Conservation (phyloP, 768 basidiomycete species). For the Pholiota conissans region DNA sequence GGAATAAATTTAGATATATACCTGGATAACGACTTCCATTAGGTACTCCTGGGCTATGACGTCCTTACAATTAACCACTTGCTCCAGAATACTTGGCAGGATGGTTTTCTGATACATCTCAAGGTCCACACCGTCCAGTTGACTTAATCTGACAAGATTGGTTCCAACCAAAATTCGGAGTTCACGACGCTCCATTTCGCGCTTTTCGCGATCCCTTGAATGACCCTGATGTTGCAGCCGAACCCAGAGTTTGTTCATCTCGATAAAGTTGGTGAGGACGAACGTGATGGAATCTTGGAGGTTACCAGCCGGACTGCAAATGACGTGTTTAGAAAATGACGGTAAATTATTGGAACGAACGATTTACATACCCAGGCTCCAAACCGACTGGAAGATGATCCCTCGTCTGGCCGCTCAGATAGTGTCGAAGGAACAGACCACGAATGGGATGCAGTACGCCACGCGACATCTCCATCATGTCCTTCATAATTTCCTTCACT, state of each 20-base stretch:
- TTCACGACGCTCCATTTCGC: conserved; percentile 94
- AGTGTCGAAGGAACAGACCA: conserved; percentile 93
- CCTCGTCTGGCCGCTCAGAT: conserved; percentile 94
- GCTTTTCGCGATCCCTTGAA: conserved; percentile 94
- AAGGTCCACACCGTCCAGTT: conserved; percentile 95
- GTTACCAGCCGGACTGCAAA: conserved; percentile 77
- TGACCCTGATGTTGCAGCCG: conserved; percentile 97
- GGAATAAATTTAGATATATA: conserved; percentile 29
- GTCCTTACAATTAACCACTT: conserved; percentile 98
- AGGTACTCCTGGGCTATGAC: conserved; percentile 98
- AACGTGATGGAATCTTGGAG: conserved; percentile 95
- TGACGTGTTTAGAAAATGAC: neutral
- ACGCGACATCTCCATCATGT: conserved; percentile 99
- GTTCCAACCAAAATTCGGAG: conserved; percentile 96
- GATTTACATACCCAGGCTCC: conserved; percentile 68
- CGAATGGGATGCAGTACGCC: conserved; percentile 97
- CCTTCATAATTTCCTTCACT: conserved; percentile 99
- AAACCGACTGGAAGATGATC: conserved; percentile 91
- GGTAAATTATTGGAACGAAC: neutral
- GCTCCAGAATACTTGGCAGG: conserved; percentile 91
- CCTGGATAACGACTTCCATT: conserved; percentile 99
- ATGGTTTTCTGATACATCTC: conserved; percentile 87
- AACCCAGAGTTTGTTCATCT: conserved; percentile 99
- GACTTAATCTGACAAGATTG: conserved; percentile 92
- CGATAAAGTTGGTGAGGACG: conserved; percentile 97